Evolutionary conservation across 371 early-diverging fungal genomes (phyloP).

Genomic region (Mortierella sp.): DNA sequence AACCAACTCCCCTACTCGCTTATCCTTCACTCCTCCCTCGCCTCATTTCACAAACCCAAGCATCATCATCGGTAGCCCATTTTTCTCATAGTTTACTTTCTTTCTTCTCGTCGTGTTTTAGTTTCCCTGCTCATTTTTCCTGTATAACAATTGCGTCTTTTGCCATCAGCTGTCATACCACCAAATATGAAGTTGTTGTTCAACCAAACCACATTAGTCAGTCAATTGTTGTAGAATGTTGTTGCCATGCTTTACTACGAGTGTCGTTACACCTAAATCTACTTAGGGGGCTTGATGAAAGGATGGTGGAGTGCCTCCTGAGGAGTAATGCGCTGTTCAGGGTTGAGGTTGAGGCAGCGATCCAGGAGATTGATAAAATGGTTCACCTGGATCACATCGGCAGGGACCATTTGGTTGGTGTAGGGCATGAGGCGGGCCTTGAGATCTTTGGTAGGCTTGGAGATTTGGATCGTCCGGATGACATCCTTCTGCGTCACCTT

Average conservation of each 20-base stretch:
- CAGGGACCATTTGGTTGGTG: slow-evolving; percentile 62
- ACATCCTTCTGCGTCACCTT: slow-evolving; percentile 82
- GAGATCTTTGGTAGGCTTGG: slow-evolving; percentile 80
- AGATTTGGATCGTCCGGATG: slow-evolving; percentile 70
- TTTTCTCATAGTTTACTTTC: neutral
- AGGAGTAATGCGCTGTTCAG: slow-evolving; percentile 93
- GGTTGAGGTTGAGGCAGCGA: slow-evolving; percentile 89
- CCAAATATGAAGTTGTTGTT: neutral
- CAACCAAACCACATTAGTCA: neutral
- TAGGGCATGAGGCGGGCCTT: slow-evolving; percentile 75
- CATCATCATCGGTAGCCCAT: neutral
- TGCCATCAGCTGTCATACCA: neutral
- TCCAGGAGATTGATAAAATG: slow-evolving; percentile 89
- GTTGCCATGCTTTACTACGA: neutral
- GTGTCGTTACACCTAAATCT: neutral
- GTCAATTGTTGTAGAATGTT: neutral
- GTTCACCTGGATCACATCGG: slow-evolving; percentile 52
- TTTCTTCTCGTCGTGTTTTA: neutral
- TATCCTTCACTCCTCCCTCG: neutral
- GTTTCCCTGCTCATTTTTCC: neutral
- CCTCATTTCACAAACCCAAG: neutral
- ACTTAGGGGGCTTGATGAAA: slow-evolving; percentile 76
- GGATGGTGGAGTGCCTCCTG: slow-evolving; percentile 92
- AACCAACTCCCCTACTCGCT: neutral
- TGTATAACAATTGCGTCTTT: neutral